Evolutionary conservation across 352 stramenopile genomes (phyloP).

Genomic region (Phytophthora sansomeana): DNA sequence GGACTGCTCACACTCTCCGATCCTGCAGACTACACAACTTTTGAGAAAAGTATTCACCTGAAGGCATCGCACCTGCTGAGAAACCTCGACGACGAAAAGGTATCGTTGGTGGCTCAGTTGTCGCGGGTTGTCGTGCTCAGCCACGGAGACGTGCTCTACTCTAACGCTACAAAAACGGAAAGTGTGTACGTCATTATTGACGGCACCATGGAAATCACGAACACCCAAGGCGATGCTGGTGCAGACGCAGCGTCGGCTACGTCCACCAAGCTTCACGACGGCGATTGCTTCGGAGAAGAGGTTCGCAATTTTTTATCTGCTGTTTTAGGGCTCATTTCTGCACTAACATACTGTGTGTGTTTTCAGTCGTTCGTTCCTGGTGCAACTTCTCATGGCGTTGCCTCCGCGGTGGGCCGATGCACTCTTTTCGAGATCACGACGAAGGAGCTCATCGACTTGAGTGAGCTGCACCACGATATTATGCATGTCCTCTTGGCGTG

Average conservation of each 20-base stretch:
- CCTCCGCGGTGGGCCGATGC: constrained; percentile 54
- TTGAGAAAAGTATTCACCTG: constrained; percentile 88
- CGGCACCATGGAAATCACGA: constrained; percentile 65
- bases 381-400: constrained; percentile 52
- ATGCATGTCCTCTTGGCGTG: constrained; percentile 87
- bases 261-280: constrained; percentile 62
- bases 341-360: constrained; percentile 13
- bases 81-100: constrained; percentile 86
- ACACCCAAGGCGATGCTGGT: constrained; percentile 12
- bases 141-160: constrained; percentile 68
- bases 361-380: constrained; percentile 78
- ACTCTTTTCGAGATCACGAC: constrained; percentile 82
- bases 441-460: constrained; percentile 81
- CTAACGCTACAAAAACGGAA: constrained; percentile 47
- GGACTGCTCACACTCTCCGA: constrained; percentile 52
- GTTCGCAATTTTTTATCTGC: no score
- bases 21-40: constrained; percentile 73
- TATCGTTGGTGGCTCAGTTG: constrained; percentile 79
- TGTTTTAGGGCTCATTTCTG: no score
- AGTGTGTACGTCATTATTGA: constrained; percentile 79
- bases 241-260: not conserved
- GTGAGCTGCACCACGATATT: constrained; percentile 81
- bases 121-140: constrained; percentile 66
- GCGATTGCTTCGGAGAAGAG: constrained; percentile 88
- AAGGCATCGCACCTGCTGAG: constrained; percentile 87